A percentile compares a stretch with the other conserved stretches of the same genome.
Conservation (phyloP, 768 basidiomycete species). For the Lentinula boryana region DNA sequence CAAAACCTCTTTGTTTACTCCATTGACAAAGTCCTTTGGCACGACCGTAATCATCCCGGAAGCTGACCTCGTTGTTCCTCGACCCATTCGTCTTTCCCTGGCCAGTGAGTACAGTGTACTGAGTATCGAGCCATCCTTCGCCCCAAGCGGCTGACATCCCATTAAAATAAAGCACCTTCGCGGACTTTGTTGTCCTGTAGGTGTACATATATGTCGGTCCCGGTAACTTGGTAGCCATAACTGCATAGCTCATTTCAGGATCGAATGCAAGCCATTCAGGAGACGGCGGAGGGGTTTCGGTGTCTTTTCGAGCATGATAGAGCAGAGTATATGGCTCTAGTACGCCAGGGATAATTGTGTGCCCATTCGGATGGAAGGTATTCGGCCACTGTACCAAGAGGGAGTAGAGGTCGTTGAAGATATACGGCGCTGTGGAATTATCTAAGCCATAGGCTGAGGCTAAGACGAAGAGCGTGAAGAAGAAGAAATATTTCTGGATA, state of each 20-base stretch:
- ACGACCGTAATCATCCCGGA: slow-evolving; percentile 19
- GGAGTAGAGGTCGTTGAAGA: slow-evolving; percentile 14
- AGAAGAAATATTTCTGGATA: not conserved
- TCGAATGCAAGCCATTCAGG: slow-evolving; percentile 23
- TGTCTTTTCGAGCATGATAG: slow-evolving; percentile 18
- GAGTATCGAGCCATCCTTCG: slow-evolving; percentile 18
- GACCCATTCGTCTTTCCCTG: slow-evolving; percentile 10
- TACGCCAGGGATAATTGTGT: slow-evolving; percentile 15
- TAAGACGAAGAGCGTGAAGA: not conserved
- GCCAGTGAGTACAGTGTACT: slow-evolving; percentile 17
- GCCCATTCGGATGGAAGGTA: slow-evolving; percentile 13
- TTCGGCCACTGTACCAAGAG: slow-evolving; percentile 14
- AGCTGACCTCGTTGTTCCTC: slow-evolving; percentile 6
- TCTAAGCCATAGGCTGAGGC: not conserved
- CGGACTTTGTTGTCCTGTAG: slow-evolving; percentile 13
- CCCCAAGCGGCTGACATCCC: slow-evolving; percentile 14
- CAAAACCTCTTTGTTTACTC: slow-evolving; percentile 12
- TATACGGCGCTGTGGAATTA: slow-evolving; percentile 11
- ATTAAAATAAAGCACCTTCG: slow-evolving; percentile 15
- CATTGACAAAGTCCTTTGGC: slow-evolving; percentile 15
- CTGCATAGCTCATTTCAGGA: slow-evolving; percentile 17
- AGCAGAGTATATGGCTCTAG: slow-evolving; percentile 15
- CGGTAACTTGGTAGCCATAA: slow-evolving; percentile 13
- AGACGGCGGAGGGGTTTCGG: slow-evolving; percentile 10
- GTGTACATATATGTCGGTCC: slow-evolving; percentile 14